A percentile compares a stretch with the other conserved stretches of the same genome.
phyloP scores from a whole-genome alignment of 2,329 filamentous ascomycete genomes.

The Tolypocladium capitatum region DNA sequence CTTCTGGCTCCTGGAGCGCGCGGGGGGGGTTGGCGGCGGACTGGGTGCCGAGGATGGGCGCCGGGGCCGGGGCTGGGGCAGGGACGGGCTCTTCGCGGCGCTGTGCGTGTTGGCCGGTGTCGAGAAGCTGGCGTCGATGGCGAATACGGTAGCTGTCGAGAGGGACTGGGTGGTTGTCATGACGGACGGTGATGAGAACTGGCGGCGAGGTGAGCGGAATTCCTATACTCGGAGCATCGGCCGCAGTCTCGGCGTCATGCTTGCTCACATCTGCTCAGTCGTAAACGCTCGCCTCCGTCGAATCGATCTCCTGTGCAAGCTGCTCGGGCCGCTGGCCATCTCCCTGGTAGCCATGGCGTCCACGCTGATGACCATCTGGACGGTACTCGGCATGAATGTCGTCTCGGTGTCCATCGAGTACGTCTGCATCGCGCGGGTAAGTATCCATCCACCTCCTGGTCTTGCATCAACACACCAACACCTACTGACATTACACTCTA shows the following conservation, averaged over 20 bases:
- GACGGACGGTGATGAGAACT: constrained; percentile 5
- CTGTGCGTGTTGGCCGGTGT: constrained; percentile 45
- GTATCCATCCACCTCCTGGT: constrained; percentile 11
- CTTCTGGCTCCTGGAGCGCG: constrained; percentile 21
- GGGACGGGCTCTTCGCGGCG: constrained; percentile 16
- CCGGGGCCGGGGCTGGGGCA: constrained; percentile 2
- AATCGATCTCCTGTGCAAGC: constrained; percentile 47
- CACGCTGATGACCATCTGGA: constrained; percentile 32
- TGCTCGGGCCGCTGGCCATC: constrained; percentile 42
- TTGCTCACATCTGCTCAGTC: constrained; percentile 12
- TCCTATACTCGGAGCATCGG: too few species aligned
- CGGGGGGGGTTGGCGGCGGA: not conserved
- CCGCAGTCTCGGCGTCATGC: not conserved
- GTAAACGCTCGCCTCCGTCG: constrained; percentile 49
- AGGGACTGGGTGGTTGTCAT: constrained; percentile 48
- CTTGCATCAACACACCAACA: constrained; percentile 7
- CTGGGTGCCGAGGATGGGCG: too few species aligned
- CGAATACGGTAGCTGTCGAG: constrained; percentile 57
- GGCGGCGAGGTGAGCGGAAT: not conserved
- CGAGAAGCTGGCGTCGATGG: constrained; percentile 53
- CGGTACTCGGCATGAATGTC: constrained; percentile 35
- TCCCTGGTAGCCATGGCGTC: constrained; percentile 36
- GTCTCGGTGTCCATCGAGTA: constrained; percentile 38
- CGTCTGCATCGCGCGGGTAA: constrained; percentile 29
- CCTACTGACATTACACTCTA: not conserved